Evolutionary conservation across 129 eudicot species (phyloP).

Genomic region (Lonicera japonica): DNA sequence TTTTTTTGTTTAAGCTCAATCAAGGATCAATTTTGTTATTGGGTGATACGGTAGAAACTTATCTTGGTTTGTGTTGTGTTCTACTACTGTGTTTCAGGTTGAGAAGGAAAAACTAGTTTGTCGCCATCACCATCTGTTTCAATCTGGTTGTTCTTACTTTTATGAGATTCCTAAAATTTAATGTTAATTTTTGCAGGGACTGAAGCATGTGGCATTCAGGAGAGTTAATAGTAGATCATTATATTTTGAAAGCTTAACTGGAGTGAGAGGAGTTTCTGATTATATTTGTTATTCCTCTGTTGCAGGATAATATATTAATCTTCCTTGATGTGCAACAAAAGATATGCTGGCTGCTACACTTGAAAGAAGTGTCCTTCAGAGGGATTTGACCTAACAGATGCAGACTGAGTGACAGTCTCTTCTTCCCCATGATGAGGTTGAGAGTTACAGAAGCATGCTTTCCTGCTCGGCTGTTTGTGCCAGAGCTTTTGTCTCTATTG

Average conservation of each 20-base stretch:
- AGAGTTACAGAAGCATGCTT: too few species aligned
- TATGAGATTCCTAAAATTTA: constrained; percentile 11
- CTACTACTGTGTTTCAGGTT: not conserved
- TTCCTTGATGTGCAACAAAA: not conserved
- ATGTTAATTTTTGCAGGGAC: constrained; percentile 51
- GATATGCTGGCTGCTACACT: not conserved
- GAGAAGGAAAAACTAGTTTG: not conserved
- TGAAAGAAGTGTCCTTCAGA: too few species aligned
- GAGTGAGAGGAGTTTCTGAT: not conserved
- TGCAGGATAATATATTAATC: not conserved
- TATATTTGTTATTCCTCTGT: not conserved
- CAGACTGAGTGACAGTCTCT: too few species aligned
- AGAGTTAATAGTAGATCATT: constrained; percentile 22
- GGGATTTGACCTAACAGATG: too few species aligned
- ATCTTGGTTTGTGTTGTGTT: not conserved
- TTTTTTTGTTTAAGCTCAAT: not conserved
- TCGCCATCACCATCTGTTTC: not conserved
- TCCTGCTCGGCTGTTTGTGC: too few species aligned
- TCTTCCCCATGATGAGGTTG: too few species aligned
- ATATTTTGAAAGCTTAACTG: not conserved
- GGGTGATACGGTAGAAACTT: not conserved
- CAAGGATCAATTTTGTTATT: not conserved
- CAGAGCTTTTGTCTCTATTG: too few species aligned
- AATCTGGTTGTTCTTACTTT: not conserved
- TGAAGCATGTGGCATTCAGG: constrained; percentile 35